Evolutionary conservation across 257 asterid species (phyloP), one percentile per base, ranked within the genome.

Genomic region (Leptodermis oblonga): DNA sequence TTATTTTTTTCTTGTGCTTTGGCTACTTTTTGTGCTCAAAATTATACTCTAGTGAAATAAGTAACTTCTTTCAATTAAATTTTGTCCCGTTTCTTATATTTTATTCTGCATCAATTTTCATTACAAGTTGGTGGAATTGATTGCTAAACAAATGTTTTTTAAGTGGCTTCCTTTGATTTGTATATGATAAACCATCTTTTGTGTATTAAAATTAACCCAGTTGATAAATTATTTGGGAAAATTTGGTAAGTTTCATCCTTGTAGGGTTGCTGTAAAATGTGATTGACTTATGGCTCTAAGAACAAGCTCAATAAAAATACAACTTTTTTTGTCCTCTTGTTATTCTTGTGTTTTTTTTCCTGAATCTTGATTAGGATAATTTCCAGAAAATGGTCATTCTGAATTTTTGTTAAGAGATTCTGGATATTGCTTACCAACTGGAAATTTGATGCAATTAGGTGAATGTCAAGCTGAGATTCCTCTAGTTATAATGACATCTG

Each of bases 401-500:
- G n/a, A n/a, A 43, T 39, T 51, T 43, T 49, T 0, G 26, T 18
- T 49, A 17, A 26, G 20, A 48, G 53, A 42, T 66, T 51, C 46
- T 42, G 12, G 28, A 28, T 8, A 37, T 65, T 65, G 52, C 46
- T 28, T 18, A 20, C 33, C 20, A 39, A 51, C 58, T 78, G 48
- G 65, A 31, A 43, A 36, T 62, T 67, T 73, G 48, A 58, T 45
- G 13, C 37, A 59, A 69, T 72, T 75, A 94, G 97, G 88, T 75
- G 85, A 84, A 67, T 87, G 86, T 67, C 88, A 76, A 62, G 76
- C 80, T 6, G 95, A 89, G 83, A 86, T 94, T 79, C 97, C 99
- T 72, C 78, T 94, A 34, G 93, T 84, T 49, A 91, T 94, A 79
- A 94, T 94, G 99, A 94, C 99, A 59, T 94, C 99, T 20, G 97